Base-by-base conservation (phyloP, 148 eudicot species). In the Spergularia marina region DNA sequence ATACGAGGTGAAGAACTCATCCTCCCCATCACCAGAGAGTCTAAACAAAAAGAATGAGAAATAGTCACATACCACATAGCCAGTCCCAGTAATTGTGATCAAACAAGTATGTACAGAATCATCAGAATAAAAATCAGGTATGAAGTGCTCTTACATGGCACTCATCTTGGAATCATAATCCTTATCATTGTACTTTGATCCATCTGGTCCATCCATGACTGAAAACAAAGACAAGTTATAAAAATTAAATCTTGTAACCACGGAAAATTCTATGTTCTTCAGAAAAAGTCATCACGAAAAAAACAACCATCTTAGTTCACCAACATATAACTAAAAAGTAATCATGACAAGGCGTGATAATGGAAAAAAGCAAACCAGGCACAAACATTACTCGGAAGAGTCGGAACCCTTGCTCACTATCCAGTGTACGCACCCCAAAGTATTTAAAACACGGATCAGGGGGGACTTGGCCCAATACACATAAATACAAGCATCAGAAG, bases 1-100 rank as follows among this genome's bases (percentile, higher is more conserved):
- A 44, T 75, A 81, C 47, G 84, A 71, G 59, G 86, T 81, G 77
- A 84, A 80, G 68, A 77, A 77, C 1, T 84, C 82, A 54, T 71
- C 82, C 53, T 59, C 30, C 12, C 57, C 77, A 44, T 84, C 86
- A 78, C 74, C 65, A 15, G 65, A 16, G 12, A 78, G 82, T 11
- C 86, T 84, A 54, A 15, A 54, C 44, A n/a, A 66, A 51, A 18
- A 39, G 10, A 36, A 54, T n/a, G 54, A 7, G 54, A 20, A 9
- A 51, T 44, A 3, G 41, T 47, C 76, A 61, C 12, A 25, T 21
- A 18, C 15, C 56, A 14, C 3, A 55, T 14, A 3, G 58, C n/a
- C 7, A 55, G 58, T 14, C n/a, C n/a, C 4, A 53, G 3, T 4
- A 53, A 12, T 12, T 12, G 5, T 53, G 9, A 44, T 53, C 17